A percentile compares a stretch with the other conserved stretches of the same genome.
These are phyloP conservation scores for Fraxinus quadrangulata DNA, from an alignment of 257 asterid genomes.

Conservation along the genomic window DNA sequence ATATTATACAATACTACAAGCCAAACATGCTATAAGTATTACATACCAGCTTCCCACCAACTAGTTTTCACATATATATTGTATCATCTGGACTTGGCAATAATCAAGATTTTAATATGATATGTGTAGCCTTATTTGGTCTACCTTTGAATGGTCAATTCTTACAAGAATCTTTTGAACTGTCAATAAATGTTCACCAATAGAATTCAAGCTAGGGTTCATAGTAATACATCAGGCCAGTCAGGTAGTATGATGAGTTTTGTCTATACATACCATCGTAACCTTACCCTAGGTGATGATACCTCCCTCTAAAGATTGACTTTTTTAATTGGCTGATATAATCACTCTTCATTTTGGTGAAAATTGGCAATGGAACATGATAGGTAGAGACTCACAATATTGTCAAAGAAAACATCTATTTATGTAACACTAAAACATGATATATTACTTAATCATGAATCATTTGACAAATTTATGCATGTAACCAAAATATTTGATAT, in stretches of 20 bases:
- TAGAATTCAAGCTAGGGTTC: slow-evolving; percentile 30
- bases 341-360: neutral
- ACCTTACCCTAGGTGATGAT: neutral
- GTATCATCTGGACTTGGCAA: slow-evolving; percentile 41
- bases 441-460: no score
- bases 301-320: neutral
- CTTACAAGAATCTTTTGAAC: slow-evolving; percentile 49
- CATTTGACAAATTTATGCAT: no score
- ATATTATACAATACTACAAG: no score
- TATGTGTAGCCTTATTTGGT: slow-evolving; percentile 35
- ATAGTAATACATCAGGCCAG: slow-evolving; percentile 19
- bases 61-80: slow-evolving; percentile 21
- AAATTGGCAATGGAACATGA: neutral
- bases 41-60: no score
- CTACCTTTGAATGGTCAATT: slow-evolving; percentile 54
- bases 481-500: no score
- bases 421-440: no score
- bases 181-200: slow-evolving; percentile 31
- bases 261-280: neutral
- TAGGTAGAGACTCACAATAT: neutral
- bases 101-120: slow-evolving; percentile 32
- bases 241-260: neutral
- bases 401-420: neutral
- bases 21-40: no score
- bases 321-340: neutral